Conservation (phyloP, 2,329 filamentous ascomycete species). For the Simplicillium aogashimaense region DNA sequence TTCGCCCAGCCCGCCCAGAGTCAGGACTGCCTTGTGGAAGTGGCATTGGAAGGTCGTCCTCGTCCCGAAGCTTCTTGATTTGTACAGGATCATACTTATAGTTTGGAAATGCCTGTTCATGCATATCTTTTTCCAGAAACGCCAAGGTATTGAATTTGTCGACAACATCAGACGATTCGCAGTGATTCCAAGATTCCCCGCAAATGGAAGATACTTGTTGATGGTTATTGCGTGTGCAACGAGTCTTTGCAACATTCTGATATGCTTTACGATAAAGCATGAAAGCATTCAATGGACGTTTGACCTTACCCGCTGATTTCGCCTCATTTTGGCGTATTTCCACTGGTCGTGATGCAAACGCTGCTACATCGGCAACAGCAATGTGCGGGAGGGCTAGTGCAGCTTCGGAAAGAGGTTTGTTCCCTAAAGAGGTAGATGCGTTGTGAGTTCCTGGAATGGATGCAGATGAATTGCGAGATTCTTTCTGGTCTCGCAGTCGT, state of each 20-base stretch:
- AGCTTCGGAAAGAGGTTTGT: constrained; percentile 58
- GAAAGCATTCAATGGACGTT: constrained; percentile 94
- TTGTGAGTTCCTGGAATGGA: too few species aligned
- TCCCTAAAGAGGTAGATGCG: too few species aligned
- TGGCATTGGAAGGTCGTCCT: too few species aligned
- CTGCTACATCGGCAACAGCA: constrained; percentile 66
- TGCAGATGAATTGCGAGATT: too few species aligned
- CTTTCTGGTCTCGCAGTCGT: constrained; percentile 38
- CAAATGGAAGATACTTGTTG: constrained; percentile 85
- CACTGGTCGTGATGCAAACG: constrained; percentile 63
- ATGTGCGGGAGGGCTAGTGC: constrained; percentile 53
- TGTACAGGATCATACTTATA: constrained; percentile 79
- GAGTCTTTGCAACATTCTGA: constrained; percentile 74
- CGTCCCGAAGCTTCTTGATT: too few species aligned
- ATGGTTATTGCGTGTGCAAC: constrained; percentile 81
- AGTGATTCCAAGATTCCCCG: constrained; percentile 67
- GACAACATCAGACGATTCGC: constrained; percentile 65
- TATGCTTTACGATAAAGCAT: constrained; percentile 95
- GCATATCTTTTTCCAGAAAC: constrained; percentile 71
- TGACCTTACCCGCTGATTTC: constrained; percentile 67
- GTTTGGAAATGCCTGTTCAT: constrained; percentile 72
- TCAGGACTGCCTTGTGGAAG: too few species aligned
- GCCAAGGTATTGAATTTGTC: constrained; percentile 72
- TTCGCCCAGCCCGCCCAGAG: too few species aligned
- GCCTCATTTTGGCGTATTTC: constrained; percentile 56